Percentiles rank a stretch among this genome's conserved stretches.
Evolutionary conservation across 1,284 basidiomycete genomes (phyloP).

Genomic region (Coniferiporia weirii): DNA sequence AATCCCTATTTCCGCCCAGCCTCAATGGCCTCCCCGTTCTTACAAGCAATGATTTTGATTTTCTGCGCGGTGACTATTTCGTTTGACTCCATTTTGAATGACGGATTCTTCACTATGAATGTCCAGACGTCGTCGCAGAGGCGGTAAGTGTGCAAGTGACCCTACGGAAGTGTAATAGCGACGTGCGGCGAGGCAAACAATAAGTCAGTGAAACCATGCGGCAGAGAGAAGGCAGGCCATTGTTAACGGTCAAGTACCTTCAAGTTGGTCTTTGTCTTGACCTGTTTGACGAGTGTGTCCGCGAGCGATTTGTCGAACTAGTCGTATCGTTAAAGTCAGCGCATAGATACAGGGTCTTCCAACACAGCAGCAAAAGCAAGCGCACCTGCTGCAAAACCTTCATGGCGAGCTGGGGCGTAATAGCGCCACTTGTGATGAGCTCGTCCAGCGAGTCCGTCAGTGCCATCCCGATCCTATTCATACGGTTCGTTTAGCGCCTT

Average conservation of each 20-base stretch:
- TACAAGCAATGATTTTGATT: slow-evolving; percentile 96
- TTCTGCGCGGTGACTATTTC: slow-evolving; percentile 71
- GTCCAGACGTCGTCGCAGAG: slow-evolving; percentile 97
- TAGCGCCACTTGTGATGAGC: slow-evolving; percentile 94
- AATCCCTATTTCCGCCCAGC: slow-evolving; percentile 58
- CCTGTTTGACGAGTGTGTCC: slow-evolving; percentile 84
- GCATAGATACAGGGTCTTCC: not conserved
- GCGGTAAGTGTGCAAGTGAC: slow-evolving; percentile 88
- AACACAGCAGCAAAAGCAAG: not conserved
- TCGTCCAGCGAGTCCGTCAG: slow-evolving; percentile 99
- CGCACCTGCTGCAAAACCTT: slow-evolving; percentile 91
- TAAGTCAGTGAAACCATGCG: not conserved
- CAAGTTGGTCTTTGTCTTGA: slow-evolving; percentile 87
- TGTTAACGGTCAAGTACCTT: slow-evolving; percentile 52
- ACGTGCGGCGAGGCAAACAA: not conserved
- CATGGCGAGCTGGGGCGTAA: slow-evolving; percentile 97
- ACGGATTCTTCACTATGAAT: slow-evolving; percentile 87
- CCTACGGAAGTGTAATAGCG: slow-evolving; percentile 40
- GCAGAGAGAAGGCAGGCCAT: not conserved
- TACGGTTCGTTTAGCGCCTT: not conserved
- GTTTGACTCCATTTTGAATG: slow-evolving; percentile 92
- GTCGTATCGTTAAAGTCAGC: not conserved
- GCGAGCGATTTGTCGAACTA: slow-evolving; percentile 95
- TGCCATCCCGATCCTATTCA: slow-evolving; percentile 86
- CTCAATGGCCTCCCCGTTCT: slow-evolving; percentile 83